These are phyloP conservation scores for Xylaria telfairii DNA, from an alignment of 495 filamentous ascomycete genomes.

Conservation along the genomic window DNA sequence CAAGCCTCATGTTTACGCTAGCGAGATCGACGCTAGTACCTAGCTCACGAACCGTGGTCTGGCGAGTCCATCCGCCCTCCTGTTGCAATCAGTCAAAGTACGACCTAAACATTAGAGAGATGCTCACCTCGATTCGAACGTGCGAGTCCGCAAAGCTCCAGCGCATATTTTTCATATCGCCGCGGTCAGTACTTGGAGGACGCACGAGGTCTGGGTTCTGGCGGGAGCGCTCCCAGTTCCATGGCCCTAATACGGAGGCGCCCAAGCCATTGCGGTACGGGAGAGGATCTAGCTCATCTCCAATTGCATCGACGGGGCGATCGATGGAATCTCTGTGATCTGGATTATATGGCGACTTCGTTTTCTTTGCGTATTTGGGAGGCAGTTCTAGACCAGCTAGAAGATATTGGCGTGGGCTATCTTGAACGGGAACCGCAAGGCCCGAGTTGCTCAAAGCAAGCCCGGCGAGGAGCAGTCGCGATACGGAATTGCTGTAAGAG, in stretches of 20 bases:
- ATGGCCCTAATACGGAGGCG: conserved; percentile 66
- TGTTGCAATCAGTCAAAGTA: conserved; percentile 33
- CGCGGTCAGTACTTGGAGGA: conserved; percentile 69
- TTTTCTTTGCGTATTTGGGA: conserved; percentile 43
- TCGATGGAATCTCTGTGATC: conserved; percentile 52
- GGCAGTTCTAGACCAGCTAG: conserved; percentile 53
- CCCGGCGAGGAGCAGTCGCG: conserved; percentile 39
- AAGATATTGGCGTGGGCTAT: conserved; percentile 58
- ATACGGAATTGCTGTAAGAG: conserved; percentile 24
- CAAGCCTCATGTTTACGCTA: conserved; percentile 72
- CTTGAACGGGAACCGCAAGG: conserved; percentile 51
- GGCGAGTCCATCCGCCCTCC: conserved; percentile 73
- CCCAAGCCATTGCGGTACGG: conserved; percentile 71
- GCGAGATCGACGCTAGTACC: conserved; percentile 65
- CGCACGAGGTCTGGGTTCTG: conserved; percentile 69
- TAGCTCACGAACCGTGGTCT: conserved; percentile 68
- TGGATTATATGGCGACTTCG: conserved; percentile 52
- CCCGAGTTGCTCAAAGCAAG: conserved; percentile 40
- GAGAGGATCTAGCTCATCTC: conserved; percentile 63
- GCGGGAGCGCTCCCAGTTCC: conserved; percentile 66
- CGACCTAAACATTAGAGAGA: not conserved
- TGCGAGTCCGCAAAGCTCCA: conserved; percentile 75
- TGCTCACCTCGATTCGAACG: conserved; percentile 64
- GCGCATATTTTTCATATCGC: conserved; percentile 65
- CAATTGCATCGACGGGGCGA: conserved; percentile 60